These are phyloP conservation scores for Annona cherimola DNA, from an alignment of 164 flowering plant species.

Conservation along the genomic window DNA sequence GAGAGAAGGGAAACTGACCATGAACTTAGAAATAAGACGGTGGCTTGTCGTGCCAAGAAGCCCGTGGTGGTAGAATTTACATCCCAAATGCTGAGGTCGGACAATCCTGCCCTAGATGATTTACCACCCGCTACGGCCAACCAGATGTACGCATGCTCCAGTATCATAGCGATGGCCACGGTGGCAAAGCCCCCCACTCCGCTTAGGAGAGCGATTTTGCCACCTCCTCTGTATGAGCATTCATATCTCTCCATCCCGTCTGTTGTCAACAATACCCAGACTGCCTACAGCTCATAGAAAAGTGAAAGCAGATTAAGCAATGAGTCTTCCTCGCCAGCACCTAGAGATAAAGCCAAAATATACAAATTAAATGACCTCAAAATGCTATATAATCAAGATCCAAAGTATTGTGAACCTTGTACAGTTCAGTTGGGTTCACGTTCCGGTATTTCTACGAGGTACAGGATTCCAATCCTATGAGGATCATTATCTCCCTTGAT, in stretches of 20 bases:
- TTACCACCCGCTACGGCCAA: background rate
- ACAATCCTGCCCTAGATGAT: background rate
- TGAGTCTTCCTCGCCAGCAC: too few relatives aligned
- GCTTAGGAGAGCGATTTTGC: background rate
- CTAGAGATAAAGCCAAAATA: too few relatives aligned
- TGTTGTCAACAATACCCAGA: background rate
- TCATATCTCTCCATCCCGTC: background rate
- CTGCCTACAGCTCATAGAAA: background rate
- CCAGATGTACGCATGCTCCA: conserved; percentile 4
- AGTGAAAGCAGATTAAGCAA: too few relatives aligned
- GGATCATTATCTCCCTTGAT: too few relatives aligned
- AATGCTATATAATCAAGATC: too few relatives aligned
- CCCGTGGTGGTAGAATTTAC: background rate
- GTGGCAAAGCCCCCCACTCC: conserved; percentile 5
- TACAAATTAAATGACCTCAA: too few relatives aligned
- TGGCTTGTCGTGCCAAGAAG: background rate
- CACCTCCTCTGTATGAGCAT: background rate
- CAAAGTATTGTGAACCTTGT: too few relatives aligned
- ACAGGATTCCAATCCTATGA: too few relatives aligned
- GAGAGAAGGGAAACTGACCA: background rate
- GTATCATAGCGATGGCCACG: conserved; percentile 3
- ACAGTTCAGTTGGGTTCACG: too few relatives aligned
- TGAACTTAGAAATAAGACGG: conserved; percentile 1
- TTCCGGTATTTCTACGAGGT: too few relatives aligned
- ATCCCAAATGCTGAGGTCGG: background rate